Evolutionary conservation across 1,139 yeast species (phyloP).

Genomic region (Yamadazyma membranifaciens): DNA sequence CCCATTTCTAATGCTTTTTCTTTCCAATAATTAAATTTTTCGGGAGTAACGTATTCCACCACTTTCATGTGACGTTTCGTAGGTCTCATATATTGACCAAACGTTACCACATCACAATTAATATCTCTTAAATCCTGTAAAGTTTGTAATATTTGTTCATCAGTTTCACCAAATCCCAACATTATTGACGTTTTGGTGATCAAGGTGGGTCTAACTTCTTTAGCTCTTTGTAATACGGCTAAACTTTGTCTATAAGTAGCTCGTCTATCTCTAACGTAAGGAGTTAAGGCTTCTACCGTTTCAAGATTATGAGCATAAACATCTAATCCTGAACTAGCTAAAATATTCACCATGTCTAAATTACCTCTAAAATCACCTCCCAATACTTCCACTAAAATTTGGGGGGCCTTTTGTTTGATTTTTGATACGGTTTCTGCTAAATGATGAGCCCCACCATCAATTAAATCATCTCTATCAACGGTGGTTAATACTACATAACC

Average conservation of each 20-base stretch:
- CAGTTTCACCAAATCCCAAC: constrained; percentile 97
- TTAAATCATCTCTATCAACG: constrained; percentile 93
- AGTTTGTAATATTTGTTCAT: constrained; percentile 79
- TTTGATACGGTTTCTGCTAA: constrained; percentile 81
- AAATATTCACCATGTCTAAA: constrained; percentile 69
- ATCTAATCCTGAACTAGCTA: constrained; percentile 87
- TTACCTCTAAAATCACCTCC: constrained; percentile 97
- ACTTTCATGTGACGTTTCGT: constrained; percentile 98
- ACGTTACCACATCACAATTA: constrained; percentile 91
- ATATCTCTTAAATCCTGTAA: constrained; percentile 71
- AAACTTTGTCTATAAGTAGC: constrained; percentile 93
- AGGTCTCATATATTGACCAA: constrained; percentile 99
- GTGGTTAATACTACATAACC: constrained; percentile 98
- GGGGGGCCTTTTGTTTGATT: constrained; percentile 87
- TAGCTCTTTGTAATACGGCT: constrained; percentile 75
- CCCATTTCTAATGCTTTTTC: constrained; percentile 86
- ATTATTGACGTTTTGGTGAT: constrained; percentile 92
- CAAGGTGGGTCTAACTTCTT: constrained; percentile 67
- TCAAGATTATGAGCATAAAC: constrained; percentile 97
- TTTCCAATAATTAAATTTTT: constrained; percentile 92
- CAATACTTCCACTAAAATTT: constrained; percentile 86
- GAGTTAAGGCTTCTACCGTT: constrained; percentile 93
- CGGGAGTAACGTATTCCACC: constrained; percentile 93
- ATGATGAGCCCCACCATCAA: constrained; percentile 93
- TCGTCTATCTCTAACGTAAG: constrained; percentile 92